Evolutionary conservation across 75 land plant genomes (phyloP), one percentile per base, ranked within the genome.

Genomic region (Azolla pinnata): DNA sequence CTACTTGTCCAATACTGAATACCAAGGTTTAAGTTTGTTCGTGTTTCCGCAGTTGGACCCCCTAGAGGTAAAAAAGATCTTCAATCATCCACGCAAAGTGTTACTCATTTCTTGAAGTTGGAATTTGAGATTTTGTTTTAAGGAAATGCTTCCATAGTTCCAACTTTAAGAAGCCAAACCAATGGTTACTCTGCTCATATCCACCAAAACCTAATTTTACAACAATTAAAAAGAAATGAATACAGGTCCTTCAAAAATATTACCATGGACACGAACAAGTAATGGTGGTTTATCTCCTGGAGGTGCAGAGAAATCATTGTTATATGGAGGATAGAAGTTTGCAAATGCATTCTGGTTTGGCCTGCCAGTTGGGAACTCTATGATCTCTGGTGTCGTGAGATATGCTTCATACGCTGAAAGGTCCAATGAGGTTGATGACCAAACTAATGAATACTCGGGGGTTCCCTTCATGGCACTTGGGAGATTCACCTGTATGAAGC

Each of bases 1-100:
- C 98, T 79, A 71, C 98, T 93, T 47, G 98, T 93, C 98, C 98
- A 93, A 46, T 76, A 93, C 63, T 93, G 98, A 57, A 93, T 76
- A 32, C 76, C 77, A 16, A 85, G 60, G 56, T 93, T 82, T 47
- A 93, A 67, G 0, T 58, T 73, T 61, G 81, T 81, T 59, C 76
- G 75, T 31, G 87, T 25, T 58, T 88, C 96, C 60, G 45, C 48
- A 31, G 98, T 93, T 26, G 98, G 98, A 0, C 98, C 98, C 23
- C 98, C 98, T 92, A 78, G 19, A 50, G 55, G 31, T 14, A 16
- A 56, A n/a, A n/a, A n/a, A n/a, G n/a, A n/a, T n/a, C n/a, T n/a
- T n/a, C n/a, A n/a, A n/a, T n/a, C n/a, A n/a, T n/a, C n/a, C n/a
- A n/a, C n/a, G n/a, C n/a, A n/a, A n/a, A n/a, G n/a, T n/a, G n/a